A percentile compares a stretch with the other conserved stretches of the same genome.
Evolutionary conservation across 2,329 filamentous ascomycete genomes (phyloP).

Genomic region (Aureobasidium sp.): DNA sequence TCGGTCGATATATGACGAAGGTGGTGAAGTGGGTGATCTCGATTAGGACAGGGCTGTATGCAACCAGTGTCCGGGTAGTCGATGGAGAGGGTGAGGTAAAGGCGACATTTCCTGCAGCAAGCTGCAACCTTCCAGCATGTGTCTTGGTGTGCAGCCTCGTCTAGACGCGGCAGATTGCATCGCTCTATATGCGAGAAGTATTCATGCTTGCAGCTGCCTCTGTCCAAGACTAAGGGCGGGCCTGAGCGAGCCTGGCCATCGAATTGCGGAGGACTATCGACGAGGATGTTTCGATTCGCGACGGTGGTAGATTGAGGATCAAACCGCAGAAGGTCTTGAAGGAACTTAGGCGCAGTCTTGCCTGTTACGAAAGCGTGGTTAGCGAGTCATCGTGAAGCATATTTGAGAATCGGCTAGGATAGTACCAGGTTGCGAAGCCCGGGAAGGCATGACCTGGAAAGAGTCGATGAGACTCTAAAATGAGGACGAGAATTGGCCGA

Average conservation of each 20-base stretch:
- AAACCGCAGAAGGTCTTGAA: constrained; percentile 46
- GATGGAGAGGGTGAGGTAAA: constrained; percentile 53
- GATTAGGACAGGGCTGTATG: constrained; percentile 38
- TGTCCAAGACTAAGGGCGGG: constrained; percentile 28
- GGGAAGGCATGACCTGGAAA: constrained; percentile 14
- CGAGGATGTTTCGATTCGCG: constrained; percentile 40
- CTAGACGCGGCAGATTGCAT: constrained; percentile 40
- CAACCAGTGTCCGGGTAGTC: constrained; percentile 39
- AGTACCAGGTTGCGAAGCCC: constrained; percentile 16
- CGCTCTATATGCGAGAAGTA: constrained; percentile 52
- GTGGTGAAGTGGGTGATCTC: constrained; percentile 54
- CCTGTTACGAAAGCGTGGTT: constrained; percentile 31
- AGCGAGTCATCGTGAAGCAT: background rate
- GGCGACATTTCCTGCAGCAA: constrained; percentile 55
- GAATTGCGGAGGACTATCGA: constrained; percentile 50
- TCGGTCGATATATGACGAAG: constrained; percentile 28
- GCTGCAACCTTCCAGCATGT: constrained; percentile 52
- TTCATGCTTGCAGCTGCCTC: constrained; percentile 50
- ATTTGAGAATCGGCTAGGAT: constrained; percentile 19
- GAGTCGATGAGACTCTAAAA: background rate
- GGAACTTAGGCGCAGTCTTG: constrained; percentile 45
- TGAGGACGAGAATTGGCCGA: background rate
- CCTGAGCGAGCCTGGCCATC: constrained; percentile 27
- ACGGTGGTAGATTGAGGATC: constrained; percentile 34
- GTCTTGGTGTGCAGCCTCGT: constrained; percentile 31